Conservation (phyloP, 805 yeast genomes). For the Citeromyces matritensis region DNA sequence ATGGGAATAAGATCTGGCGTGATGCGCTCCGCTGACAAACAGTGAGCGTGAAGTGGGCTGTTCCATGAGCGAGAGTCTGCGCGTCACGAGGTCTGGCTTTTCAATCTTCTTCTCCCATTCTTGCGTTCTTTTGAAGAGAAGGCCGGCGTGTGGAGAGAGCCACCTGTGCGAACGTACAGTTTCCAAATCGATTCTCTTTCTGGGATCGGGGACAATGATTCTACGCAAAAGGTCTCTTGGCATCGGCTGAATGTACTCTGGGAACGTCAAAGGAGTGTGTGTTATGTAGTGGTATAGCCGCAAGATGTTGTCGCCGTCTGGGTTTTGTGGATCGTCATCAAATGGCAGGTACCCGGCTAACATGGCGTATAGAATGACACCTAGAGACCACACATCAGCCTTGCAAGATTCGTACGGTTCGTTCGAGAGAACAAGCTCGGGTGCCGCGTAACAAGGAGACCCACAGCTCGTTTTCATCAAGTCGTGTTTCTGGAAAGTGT, state of each 20-base stretch:
- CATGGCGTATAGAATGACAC: conserved; percentile 93
- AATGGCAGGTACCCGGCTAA: conserved; percentile 93
- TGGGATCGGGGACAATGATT: conserved; percentile 77
- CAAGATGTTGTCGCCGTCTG: conserved; percentile 90
- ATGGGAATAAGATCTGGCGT: conserved; percentile 19
- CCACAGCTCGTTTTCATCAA: conserved; percentile 94
- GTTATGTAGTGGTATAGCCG: conserved; percentile 86
- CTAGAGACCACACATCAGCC: conserved; percentile 96
- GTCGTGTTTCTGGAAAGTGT: conserved; percentile 60
- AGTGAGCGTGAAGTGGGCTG: conserved; percentile 22
- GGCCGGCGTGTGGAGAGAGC: conserved; percentile 73
- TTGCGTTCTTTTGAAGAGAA: conserved; percentile 68
- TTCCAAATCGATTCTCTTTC: conserved; percentile 49
- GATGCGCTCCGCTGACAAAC: conserved; percentile 16
- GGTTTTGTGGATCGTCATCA: conserved; percentile 94
- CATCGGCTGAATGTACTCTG: conserved; percentile 80
- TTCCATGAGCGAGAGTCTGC: conserved; percentile 28
- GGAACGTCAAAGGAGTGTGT: conserved; percentile 83
- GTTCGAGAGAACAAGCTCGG: conserved; percentile 82
- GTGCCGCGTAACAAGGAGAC: conserved; percentile 97
- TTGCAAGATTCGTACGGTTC: conserved; percentile 83
- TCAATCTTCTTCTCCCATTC: conserved; percentile 70
- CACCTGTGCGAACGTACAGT: conserved; percentile 75
- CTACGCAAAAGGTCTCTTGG: conserved; percentile 83
- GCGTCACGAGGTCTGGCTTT: conserved; percentile 10